Base-by-base conservation (phyloP, 805 yeast species). In the Candida schatavii region DNA sequence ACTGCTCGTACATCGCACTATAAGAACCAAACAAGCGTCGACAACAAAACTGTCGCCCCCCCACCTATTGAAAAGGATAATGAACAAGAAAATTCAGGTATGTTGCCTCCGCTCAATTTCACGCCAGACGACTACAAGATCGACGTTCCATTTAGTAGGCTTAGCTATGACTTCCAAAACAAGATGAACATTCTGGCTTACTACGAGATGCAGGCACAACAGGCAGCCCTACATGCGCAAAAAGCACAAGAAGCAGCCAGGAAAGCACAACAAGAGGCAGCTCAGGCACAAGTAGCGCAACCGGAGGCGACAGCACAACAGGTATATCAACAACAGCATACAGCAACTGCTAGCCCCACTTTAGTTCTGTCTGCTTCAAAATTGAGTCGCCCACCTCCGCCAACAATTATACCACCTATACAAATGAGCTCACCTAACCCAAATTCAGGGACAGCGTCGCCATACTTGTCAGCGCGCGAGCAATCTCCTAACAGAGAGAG, bases 401-500 rank as follows among this genome's bases (percentile, higher is more conserved):
- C 35, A 17, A 11, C 35, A 4, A 31, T 31, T 31, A 6, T 31
- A n/a, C 21, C 27, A 7, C 27, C 35, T 4, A 31, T 5, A 5
- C 20, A 11, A n/a, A 5, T 18, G 28, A 37, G 5, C 6, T 15
- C 19, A 10, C 25, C 39, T 25, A 19, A 17, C 13, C 4, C 9
- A 5, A 11, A 5, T 5, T n/a, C 27, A 14, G 19, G 6, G 6
- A 42, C 35, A 3, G 18, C 20, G 19, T 20, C 19, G 18, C 40
- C 10, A 49, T 48, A 10, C 49, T 50, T 31, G 20, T 23, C 41
- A 31, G 18, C 41, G 22, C 7, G 27, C 37, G 41, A 15, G 15
- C 13, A n/a, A 7, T 36, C 25, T 25, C 39, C 23, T 25, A 26
- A 19, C n/a, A 26, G 28, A 17, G 22, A n/a, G 18, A 3, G 32